Evolutionary conservation across 441 rosid genomes (phyloP).

Genomic region (Pelargonium citronellum): DNA sequence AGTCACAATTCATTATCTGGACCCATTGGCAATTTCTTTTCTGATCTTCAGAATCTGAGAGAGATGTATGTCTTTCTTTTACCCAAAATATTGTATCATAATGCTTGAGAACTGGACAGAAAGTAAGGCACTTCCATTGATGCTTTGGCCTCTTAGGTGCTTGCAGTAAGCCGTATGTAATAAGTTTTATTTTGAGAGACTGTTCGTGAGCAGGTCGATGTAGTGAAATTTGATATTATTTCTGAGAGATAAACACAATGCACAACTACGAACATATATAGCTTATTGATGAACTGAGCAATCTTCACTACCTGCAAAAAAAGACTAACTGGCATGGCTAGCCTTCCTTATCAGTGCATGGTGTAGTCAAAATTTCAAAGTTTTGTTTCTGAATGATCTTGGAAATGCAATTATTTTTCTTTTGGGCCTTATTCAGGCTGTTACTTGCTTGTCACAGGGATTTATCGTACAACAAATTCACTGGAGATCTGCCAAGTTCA

Average conservation of each 20-base stretch:
- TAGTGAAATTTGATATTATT: too few relatives aligned
- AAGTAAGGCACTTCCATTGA: conserved; percentile 4
- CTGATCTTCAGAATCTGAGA: conserved; percentile 52
- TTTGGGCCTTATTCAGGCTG: too few relatives aligned
- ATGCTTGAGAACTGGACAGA: conserved; percentile 12
- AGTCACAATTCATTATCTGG: conserved; percentile 81
- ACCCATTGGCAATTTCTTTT: conserved; percentile 80
- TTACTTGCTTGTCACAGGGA: conserved; percentile 46
- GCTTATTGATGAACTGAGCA: too few relatives aligned
- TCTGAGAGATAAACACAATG: too few relatives aligned
- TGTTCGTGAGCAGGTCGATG: too few relatives aligned
- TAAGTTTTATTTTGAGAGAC: background rate
- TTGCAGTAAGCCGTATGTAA: background rate
- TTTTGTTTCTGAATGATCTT: too few relatives aligned
- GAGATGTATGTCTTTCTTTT: conserved; percentile 53
- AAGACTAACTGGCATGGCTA: too few relatives aligned
- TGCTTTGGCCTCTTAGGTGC: background rate
- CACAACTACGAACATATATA: too few relatives aligned
- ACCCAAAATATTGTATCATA: background rate
- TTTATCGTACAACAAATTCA: conserved; percentile 69
- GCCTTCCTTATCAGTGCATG: too few relatives aligned
- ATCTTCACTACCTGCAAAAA: too few relatives aligned
- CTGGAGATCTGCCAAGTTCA: conserved; percentile 87
- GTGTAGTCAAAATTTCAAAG: too few relatives aligned
- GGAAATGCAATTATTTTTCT: too few relatives aligned